Base-by-base conservation (phyloP, 2,329 filamentous ascomycete genomes). In the Didymella segeticola region DNA sequence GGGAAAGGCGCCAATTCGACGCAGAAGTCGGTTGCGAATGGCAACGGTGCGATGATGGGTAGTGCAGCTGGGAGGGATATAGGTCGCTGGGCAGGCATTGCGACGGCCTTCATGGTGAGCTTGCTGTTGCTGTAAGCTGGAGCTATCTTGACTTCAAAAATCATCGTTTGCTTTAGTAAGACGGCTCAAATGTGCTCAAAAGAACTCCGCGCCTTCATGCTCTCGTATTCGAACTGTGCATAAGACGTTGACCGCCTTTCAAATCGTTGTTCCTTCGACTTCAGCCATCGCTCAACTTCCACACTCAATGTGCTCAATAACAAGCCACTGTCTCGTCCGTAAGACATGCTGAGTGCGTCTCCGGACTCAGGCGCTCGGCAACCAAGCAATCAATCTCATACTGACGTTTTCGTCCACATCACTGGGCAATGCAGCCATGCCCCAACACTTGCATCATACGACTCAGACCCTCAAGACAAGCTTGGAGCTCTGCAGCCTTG, bases 171-270 rank as follows among this genome's bases (percentile, higher is more conserved):
- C 25, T 14, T n/a, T 36, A 1, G 11, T 26, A 14, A 34, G 29
- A 30, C 38, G n/a, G 39, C 51, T 39, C 45, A 48, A 41, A 48
- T 20, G 33, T 41, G 51, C 51, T 54, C 51, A 54, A 54, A 48
- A 9, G 10, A 7, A 5, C 39, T 48, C 51, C 10, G 10, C 12
- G 7, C 3, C 9, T 4, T 5, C 6, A 10, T 19, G 2, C 7
- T 19, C 19, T 29, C 5, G 10, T 29, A 7, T 29, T 8, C 7
- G 17, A 23, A 10, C 17, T 20, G 11, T 19, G 25, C 20, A 54
- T 54, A 54, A 37, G 5, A 29, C n/a, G n/a, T n/a, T 7, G n/a
- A 10, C 10, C 22, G n/a, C 17, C 29, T 42, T 22, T 19, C 14
- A 4, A 26, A 17, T 23, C 15, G 30, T 14, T 14, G 12, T 19